These are phyloP conservation scores for Lasiodiplodia sp. DNA, from an alignment of 2,329 filamentous ascomycete species.

Conservation along the genomic window DNA sequence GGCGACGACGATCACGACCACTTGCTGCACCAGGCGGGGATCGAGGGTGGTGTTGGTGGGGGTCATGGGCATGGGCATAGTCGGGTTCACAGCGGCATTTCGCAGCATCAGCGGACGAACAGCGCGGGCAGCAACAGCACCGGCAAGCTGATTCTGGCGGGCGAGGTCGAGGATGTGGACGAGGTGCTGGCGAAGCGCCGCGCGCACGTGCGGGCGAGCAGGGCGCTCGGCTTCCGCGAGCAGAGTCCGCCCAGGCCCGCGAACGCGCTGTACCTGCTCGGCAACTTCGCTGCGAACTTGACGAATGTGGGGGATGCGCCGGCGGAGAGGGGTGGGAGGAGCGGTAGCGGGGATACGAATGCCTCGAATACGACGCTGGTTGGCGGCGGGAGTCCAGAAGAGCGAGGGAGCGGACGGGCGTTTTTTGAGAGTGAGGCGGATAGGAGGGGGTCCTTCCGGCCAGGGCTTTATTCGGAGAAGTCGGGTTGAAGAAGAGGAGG, in stretches of 20 bases:
- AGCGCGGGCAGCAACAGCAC: neutral
- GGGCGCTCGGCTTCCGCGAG: slow-evolving; percentile 2
- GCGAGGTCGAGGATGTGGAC: slow-evolving; percentile 34
- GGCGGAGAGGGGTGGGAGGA: neutral
- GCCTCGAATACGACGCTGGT: too few relatives aligned
- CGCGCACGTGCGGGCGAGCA: neutral
- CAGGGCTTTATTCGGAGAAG: too few relatives aligned
- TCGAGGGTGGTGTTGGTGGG: too few relatives aligned
- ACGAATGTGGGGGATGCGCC: neutral
- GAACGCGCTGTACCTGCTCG: slow-evolving; percentile 9
- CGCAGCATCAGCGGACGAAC: neutral
- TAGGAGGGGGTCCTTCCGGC: too few relatives aligned
- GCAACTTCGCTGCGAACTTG: slow-evolving; percentile 10
- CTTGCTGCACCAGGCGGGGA: too few relatives aligned
- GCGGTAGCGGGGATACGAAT: too few relatives aligned
- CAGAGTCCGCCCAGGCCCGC: neutral
- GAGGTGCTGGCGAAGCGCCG: slow-evolving; percentile 9
- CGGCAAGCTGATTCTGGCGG: neutral
- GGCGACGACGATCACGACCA: neutral
- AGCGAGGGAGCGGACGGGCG: too few relatives aligned
- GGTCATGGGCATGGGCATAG: too few relatives aligned
- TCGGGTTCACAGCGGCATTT: neutral
- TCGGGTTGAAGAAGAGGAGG: too few relatives aligned
- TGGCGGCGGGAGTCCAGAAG: too few relatives aligned
- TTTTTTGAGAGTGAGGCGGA: too few relatives aligned